Evolutionary conservation across 768 basidiomycete genomes (phyloP).

Genomic region (Thelephora ganbajun): DNA sequence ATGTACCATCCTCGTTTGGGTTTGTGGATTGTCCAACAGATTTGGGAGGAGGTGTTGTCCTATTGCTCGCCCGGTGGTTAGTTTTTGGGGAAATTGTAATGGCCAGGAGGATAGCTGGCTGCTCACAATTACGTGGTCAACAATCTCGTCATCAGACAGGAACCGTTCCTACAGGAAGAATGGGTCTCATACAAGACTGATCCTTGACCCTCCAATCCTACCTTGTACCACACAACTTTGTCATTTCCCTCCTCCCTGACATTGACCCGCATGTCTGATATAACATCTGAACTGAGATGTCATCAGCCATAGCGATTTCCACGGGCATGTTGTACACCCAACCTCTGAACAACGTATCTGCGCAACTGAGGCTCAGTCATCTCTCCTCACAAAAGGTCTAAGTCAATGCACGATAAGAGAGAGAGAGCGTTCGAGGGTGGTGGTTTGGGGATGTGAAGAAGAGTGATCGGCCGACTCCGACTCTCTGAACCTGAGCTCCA

Average conservation of each 20-base stretch:
- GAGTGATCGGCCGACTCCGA: no score
- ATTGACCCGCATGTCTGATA: constrained; percentile 55
- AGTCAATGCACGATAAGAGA: no score
- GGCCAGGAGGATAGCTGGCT: neutral
- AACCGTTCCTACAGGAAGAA: constrained; percentile 44
- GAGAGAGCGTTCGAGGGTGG: no score
- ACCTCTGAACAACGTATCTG: no score
- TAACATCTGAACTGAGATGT: constrained; percentile 49
- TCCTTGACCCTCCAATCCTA: constrained; percentile 16
- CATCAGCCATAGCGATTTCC: no score
- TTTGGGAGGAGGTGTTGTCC: constrained; percentile 54
- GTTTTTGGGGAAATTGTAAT: neutral
- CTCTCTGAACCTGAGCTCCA: no score
- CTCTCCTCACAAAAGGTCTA: no score
- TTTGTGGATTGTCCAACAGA: constrained; percentile 67
- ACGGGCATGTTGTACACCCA: no score
- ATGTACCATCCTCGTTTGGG: constrained; percentile 82
- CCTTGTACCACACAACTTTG: constrained; percentile 64
- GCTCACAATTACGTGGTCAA: constrained; percentile 61
- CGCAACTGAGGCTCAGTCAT: no score
- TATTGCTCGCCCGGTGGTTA: constrained; percentile 10
- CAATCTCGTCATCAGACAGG: constrained; percentile 58
- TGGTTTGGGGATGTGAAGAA: no score
- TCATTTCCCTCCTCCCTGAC: constrained; percentile 42
- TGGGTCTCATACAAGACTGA: constrained; percentile 6